phyloP scores from a whole-genome alignment of 208 protist genomes.

The Wallacemonas collosoma region DNA sequence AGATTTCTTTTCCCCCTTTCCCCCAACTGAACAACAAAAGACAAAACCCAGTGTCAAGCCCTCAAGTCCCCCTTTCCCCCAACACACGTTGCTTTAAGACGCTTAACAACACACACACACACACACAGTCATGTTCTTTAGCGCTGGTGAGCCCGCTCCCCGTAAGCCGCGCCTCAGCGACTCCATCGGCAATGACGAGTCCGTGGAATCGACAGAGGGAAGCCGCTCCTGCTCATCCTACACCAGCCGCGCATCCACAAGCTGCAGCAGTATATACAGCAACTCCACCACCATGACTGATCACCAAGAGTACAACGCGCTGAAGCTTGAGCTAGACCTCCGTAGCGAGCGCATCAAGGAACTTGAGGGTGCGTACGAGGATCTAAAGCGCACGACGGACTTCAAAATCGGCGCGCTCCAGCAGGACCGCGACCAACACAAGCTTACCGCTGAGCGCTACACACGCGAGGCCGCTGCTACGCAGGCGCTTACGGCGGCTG shows the following conservation, averaged over 20 bases:
- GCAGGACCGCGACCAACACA: conserved; percentile 23
- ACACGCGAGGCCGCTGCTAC: conserved; percentile 13
- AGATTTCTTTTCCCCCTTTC: no score
- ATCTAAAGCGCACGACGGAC: conserved; percentile 38
- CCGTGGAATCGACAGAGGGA: conserved; percentile 17
- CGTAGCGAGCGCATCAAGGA: conserved; percentile 55
- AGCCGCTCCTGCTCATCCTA: conserved; percentile 32
- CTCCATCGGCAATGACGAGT: conserved; percentile 27
- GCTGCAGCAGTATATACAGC: conserved; percentile 29
- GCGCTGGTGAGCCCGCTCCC: conserved; percentile 25
- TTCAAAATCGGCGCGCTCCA: conserved; percentile 34
- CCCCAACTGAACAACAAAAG: no score
- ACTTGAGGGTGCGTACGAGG: conserved; percentile 35
- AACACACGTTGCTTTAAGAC: not conserved
- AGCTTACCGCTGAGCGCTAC: not conserved
- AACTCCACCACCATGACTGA: conserved; percentile 29
- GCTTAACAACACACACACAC: not conserved
- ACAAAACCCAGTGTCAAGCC: no score
- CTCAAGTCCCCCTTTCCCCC: no score
- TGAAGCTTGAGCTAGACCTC: conserved; percentile 43
- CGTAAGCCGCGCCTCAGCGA: conserved; percentile 17
- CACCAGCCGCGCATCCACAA: conserved; percentile 29
- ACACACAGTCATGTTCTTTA: conserved; percentile 11
- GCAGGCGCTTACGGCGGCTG: not conserved
- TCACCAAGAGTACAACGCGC: conserved; percentile 28